phyloP scores from a whole-genome alignment of 495 filamentous ascomycete genomes.

The Oidiodendron maius region DNA sequence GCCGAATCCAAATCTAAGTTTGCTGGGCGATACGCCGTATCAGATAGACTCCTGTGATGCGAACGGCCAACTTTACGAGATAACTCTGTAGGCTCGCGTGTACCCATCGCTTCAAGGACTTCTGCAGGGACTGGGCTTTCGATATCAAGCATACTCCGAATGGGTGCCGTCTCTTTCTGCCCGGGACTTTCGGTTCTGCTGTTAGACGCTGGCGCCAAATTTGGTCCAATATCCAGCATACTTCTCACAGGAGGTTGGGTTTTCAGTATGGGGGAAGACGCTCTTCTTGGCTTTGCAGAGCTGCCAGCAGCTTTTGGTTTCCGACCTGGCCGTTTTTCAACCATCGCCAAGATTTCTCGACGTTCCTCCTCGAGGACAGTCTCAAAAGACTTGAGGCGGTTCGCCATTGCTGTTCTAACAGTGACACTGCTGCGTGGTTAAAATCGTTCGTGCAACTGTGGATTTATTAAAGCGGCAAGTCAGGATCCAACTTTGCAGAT shows the following conservation, averaged over 20 bases:
- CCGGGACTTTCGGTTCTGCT: too few species aligned
- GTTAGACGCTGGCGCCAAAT: too few species aligned
- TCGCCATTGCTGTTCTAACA: slow-evolving; percentile 13
- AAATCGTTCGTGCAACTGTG: background rate
- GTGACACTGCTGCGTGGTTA: background rate
- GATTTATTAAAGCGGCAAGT: background rate
- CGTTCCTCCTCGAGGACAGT: slow-evolving; percentile 68
- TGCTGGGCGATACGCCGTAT: slow-evolving; percentile 36
- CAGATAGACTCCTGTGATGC: slow-evolving; percentile 46
- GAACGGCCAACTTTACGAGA: slow-evolving; percentile 19
- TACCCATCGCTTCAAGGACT: too few species aligned
- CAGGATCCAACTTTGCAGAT: too few species aligned
- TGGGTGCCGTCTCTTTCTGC: too few species aligned
- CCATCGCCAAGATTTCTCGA: slow-evolving; percentile 58
- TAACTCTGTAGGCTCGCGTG: slow-evolving; percentile 26
- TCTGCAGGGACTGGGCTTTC: slow-evolving; percentile 26
- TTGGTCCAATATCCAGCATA: slow-evolving; percentile 46
- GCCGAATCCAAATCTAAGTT: slow-evolving; percentile 31
- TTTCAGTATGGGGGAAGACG: slow-evolving; percentile 40
- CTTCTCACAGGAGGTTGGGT: slow-evolving; percentile 50
- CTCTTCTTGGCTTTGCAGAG: slow-evolving; percentile 23
- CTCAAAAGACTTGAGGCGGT: slow-evolving; percentile 53
- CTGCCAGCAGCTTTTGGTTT: slow-evolving; percentile 31
- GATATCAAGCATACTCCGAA: slow-evolving; percentile 50
- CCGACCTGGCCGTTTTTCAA: slow-evolving; percentile 34